A percentile compares a stretch with the other conserved stretches of the same genome.
Conservation (phyloP, 169 alveolate genomes). For the Cryptosporidium tyzzeri region DNA sequence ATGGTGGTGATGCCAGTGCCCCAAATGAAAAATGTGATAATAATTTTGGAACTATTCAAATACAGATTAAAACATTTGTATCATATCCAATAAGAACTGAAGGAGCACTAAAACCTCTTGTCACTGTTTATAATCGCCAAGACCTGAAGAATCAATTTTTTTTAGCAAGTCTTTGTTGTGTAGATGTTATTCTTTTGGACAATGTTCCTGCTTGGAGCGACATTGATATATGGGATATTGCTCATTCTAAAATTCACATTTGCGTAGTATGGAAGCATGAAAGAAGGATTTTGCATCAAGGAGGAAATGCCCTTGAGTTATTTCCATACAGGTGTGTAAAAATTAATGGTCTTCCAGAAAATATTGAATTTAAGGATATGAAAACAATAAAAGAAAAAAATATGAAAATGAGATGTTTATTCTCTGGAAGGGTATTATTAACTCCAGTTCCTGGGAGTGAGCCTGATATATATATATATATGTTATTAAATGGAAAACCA, state of each 20-base stretch:
- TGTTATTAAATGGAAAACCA: slow-evolving; percentile 65
- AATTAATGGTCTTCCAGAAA: slow-evolving; percentile 49
- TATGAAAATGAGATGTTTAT: slow-evolving; percentile 31
- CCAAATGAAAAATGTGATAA: neutral
- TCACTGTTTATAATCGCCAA: slow-evolving; percentile 16
- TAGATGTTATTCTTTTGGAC: slow-evolving; percentile 38
- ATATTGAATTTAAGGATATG: neutral
- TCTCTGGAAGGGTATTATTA: slow-evolving; percentile 66
- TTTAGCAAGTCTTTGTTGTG: slow-evolving; percentile 35
- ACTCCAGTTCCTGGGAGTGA: slow-evolving; percentile 75
- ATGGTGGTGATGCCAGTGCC: neutral
- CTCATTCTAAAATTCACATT: slow-evolving; percentile 64
- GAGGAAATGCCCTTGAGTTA: slow-evolving; percentile 44
- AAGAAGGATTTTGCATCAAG: slow-evolving; percentile 19
- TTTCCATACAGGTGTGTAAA: slow-evolving; percentile 52
- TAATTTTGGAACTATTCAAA: slow-evolving; percentile 47
- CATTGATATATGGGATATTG: slow-evolving; percentile 66
- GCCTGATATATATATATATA: slow-evolving; percentile 46
- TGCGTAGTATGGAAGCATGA: slow-evolving; percentile 72
- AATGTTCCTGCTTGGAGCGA: slow-evolving; percentile 71
- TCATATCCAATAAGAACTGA: slow-evolving; percentile 47
- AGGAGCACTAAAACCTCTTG: slow-evolving; percentile 58
- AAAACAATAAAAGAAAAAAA: slow-evolving; percentile 11
- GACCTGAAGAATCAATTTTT: slow-evolving; percentile 43
- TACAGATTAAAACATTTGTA: slow-evolving; percentile 50